Evolutionary conservation across 108 stramenopile species (phyloP), one percentile per base, ranked within the genome.

Genomic region (Craspedostauros australis): DNA sequence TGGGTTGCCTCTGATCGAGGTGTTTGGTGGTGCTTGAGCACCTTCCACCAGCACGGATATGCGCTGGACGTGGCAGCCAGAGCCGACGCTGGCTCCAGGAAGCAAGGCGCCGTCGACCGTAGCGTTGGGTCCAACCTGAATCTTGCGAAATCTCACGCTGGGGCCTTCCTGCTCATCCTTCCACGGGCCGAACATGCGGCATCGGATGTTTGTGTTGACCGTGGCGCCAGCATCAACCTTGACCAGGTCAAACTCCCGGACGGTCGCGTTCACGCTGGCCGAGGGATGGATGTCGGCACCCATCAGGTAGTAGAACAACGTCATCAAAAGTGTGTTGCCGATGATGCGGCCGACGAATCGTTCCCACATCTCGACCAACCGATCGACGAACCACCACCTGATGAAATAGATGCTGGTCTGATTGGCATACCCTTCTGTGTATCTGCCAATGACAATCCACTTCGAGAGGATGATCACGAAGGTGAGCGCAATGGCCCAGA

Each of bases 391-490:
- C 50, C 50, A 52, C 50, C 50, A 52, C 15, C 22, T 30, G 14
- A 40, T 3, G 22, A 21, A 52, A 36, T 16, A 3, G 5, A 52
- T 4, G 14, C 20, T 21, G 15, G 30, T 30, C 19, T 4, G 18
- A 5, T 16, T 5, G 4, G 37, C 50, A 21, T 21, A 12, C 15
- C 32, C 32, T 37, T 34, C 50, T 6, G 16, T 37, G 50, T 52
- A 52, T 33, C 32, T 52, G 19, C 50, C 28, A 37, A 52, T 52
- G 5, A 52, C 5, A 37, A 52, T 43, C 50, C 50, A 52, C 32
- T 52, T 52, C 5, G 5, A 5, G 9, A 52, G 34, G 16, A 37
- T n/a, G 4, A 12, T 4, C n/a, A 32, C n/a, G n/a, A n/a, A n/a
- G n/a, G n/a, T n/a, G n/a, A n/a, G 12, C 5, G 50, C 16, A 16